These are phyloP conservation scores for Aspergillus sojae DNA, from an alignment of 2,329 filamentous ascomycete genomes.

Conservation along the genomic window DNA sequence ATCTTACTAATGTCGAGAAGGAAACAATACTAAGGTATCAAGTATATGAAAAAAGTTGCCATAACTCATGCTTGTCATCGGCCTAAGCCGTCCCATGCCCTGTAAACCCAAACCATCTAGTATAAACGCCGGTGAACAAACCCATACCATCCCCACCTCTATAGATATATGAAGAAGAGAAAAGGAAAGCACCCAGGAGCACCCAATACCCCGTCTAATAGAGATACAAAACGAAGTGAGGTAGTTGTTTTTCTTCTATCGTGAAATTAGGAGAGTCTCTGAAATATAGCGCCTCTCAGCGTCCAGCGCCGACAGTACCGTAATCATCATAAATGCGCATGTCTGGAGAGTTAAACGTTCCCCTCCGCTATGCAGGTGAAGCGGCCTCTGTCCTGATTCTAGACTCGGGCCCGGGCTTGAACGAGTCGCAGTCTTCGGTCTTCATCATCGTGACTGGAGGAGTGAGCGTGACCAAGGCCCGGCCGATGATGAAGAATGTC, in stretches of 20 bases:
- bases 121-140: constrained; percentile 2
- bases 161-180: background rate
- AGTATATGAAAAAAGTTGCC: background rate
- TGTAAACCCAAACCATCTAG: constrained; percentile 2
- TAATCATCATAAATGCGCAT: constrained; percentile 4
- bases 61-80: constrained; percentile 6
- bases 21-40: background rate
- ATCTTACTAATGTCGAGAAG: background rate
- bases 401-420: constrained; percentile 42
- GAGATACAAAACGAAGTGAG: background rate
- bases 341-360: background rate
- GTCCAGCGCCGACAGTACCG: constrained; percentile 18
- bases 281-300: constrained; percentile 14
- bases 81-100: background rate
- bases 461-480: constrained; percentile 28
- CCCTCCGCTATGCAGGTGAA: constrained; percentile 4
- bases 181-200: constrained; percentile 1
- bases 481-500: constrained; percentile 30
- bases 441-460: constrained; percentile 36
- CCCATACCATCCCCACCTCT: background rate
- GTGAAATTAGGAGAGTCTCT: constrained; percentile 18
- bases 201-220: constrained; percentile 6
- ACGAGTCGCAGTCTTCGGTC: constrained; percentile 44
- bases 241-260: constrained; percentile 5
- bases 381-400: constrained; percentile 2